Percentiles rank a stretch among this genome's conserved stretches.
These are phyloP conservation scores for Stropharia rugosoannulata DNA, from an alignment of 768 basidiomycete species.

Conservation along the genomic window DNA sequence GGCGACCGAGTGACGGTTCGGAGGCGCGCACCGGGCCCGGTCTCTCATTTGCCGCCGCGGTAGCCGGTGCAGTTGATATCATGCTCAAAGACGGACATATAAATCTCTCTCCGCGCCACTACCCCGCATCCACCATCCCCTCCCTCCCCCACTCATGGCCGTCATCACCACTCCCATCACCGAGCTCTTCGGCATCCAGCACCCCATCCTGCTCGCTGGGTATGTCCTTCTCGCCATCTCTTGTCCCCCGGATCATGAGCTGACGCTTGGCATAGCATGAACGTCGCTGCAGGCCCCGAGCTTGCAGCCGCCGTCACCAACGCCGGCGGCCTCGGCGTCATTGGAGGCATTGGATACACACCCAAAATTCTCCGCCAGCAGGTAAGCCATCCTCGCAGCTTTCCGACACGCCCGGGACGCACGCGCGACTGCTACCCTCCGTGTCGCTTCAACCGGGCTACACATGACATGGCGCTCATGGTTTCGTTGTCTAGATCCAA, in stretches of 20 bases:
- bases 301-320: slow-evolving; percentile 93
- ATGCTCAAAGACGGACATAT: slow-evolving; percentile 13
- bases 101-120: slow-evolving; percentile 8
- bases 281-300: slow-evolving; percentile 59
- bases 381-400: slow-evolving; percentile 36
- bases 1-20: not conserved
- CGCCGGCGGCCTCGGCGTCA: slow-evolving; percentile 90
- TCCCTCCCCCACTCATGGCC: slow-evolving; percentile 41
- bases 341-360: slow-evolving; percentile 87
- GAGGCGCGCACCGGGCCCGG: slow-evolving; percentile 1
- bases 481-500: slow-evolving; percentile 49
- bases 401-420: not conserved
- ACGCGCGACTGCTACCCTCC: not conserved
- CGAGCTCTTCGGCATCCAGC: slow-evolving; percentile 84
- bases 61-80: slow-evolving; percentile 4
- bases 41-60: not conserved
- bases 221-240: slow-evolving; percentile 16
- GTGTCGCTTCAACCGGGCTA: no score
- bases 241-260: not conserved
- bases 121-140: slow-evolving; percentile 3
- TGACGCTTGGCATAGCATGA: slow-evolving; percentile 34
- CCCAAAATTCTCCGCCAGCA: slow-evolving; percentile 78
- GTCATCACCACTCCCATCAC: slow-evolving; percentile 83
- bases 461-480: not conserved
- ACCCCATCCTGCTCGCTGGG: slow-evolving; percentile 86